Evolutionary conservation across 257 asterid genomes (phyloP).

Genomic region (Pogostemon cablin): DNA sequence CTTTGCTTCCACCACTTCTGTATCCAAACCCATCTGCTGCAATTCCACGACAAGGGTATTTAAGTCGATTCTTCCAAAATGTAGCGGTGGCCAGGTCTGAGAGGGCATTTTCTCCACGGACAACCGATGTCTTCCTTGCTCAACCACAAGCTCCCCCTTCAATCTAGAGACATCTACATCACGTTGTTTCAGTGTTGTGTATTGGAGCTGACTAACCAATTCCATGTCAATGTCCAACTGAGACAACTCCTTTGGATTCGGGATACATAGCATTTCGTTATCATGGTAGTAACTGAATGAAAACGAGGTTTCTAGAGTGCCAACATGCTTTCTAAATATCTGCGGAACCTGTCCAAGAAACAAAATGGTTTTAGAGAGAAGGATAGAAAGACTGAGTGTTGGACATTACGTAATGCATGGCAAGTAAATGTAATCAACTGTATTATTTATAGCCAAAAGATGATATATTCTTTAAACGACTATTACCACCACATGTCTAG

Average conservation of each 20-base stretch:
- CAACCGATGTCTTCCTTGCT: slow-evolving; percentile 55
- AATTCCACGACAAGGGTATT: slow-evolving; percentile 40
- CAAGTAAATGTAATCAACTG: neutral
- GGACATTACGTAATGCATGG: neutral
- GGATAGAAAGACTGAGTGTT: neutral
- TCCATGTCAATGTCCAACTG: slow-evolving; percentile 55
- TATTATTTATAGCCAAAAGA: slow-evolving; percentile 7
- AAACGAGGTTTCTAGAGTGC: slow-evolving; percentile 39
- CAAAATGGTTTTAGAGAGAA: neutral
- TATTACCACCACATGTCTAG: slow-evolving; percentile 74
- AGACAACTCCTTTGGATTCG: slow-evolving; percentile 45
- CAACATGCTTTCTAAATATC: slow-evolving; percentile 44
- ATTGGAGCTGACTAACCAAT: slow-evolving; percentile 48
- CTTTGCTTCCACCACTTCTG: slow-evolving; percentile 37
- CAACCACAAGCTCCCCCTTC: slow-evolving; percentile 63
- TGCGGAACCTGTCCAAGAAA: slow-evolving; percentile 61
- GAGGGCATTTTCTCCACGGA: slow-evolving; percentile 39
- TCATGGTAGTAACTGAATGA: slow-evolving; percentile 49
- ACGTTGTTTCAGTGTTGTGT: slow-evolving; percentile 43
- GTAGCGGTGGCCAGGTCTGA: slow-evolving; percentile 42
- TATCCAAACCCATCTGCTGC: slow-evolving; percentile 49
- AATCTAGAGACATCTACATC: slow-evolving; percentile 44
- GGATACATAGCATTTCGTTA: slow-evolving; percentile 49
- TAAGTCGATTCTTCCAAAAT: slow-evolving; percentile 51
- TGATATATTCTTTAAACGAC: neutral